Evolutionary conservation across 805 yeast genomes (phyloP), one percentile per base, ranked within the genome.

Genomic region (Lipomyces japonicus): DNA sequence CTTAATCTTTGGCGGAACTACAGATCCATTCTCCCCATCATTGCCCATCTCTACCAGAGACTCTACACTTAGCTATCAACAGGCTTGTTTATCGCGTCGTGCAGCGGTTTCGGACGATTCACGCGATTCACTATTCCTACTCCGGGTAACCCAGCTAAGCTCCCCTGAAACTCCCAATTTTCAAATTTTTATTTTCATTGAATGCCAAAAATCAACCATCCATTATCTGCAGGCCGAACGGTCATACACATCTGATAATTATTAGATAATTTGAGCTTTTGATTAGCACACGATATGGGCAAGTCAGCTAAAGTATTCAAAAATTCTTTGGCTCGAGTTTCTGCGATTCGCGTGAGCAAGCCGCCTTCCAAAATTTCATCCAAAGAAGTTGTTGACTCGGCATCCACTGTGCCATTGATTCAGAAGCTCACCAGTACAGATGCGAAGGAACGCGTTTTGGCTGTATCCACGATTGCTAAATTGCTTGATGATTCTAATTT

Each of bases 381-480:
- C 14, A 34, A 38, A 10, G 75, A 75, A 51, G 83, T 78, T 59
- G 80, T 76, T 41, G 63, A 62, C 16, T 73, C 72, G 53, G 78
- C 76, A 50, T 83, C 79, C 61, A 77, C 88, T 51, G 64, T 78
- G 28, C 93, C 95, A 1, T 69, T 90, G 55, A 71, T 89, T 19
- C 74, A 76, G 48, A 80, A 86, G 60, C 70, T 90, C 49, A 70
- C 76, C 44, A 77, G 88, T 2, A 67, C 79, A 1, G 72, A 79
- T 5, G 78, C 86, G 2, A 82, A 82, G 62, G 96, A 90, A 52
- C 75, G 87, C 51, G 75, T 85, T 0, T 79, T 84, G 79, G 91
- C 95, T 1, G 66, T 89, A 19, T 78, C 82, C 9, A 82, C 93
- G 2, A 79, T 89, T 37, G 42, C 60, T 19, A 74, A 82, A 16